Base-by-base conservation (phyloP, 306 rosid species). In the Canavalia ensiformis region DNA sequence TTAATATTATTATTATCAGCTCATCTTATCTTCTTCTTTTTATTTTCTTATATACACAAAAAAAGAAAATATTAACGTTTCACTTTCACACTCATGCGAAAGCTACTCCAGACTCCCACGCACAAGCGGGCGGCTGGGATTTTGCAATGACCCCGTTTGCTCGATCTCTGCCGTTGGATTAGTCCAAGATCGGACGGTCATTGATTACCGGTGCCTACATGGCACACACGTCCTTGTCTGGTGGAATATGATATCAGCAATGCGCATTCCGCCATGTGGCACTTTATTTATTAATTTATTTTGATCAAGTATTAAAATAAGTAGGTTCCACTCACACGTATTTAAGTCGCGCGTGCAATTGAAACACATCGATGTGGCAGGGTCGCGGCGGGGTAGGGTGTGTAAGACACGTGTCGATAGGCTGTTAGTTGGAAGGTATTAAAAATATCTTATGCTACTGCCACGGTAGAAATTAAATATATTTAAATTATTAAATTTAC, bases 171-270 rank as follows among this genome's bases (percentile, higher is more conserved):
- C 76, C 76, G 62, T 71, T 44, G 4, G 54, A 18, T 1, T 6
- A 5, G 9, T 54, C 0, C 2, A 0, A 2, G n/a, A 71, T 71
- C 76, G 33, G 2, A 49, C 62, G 60, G 33, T 10, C 25, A 9
- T 6, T 1, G 13, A 2, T 13, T 10, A 6, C 52, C 60, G 0
- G 12, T 54, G 77, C 50, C 50, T 52, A 72, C 77, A 1, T 72
- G 77, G 77, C 77, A 72, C 47, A 72, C 18, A 72, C 77, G 77
- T 72, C 77, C 77, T 8, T 72, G 77, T 54, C 77, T 52, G 64
- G 46, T 39, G 37, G 77, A 37, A 72, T 71, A 33, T 70, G 46
- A 72, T 31, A 13, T 70, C 46, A 31, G n/a, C 45, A 12, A 4
- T 12, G 74, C 54, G 58, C 58, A 69, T 44, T 13, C 13, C 4